Percentiles rank a stretch among this genome's conserved stretches.
phyloP scores from a whole-genome alignment of 345 rosid species.

The Linum usitatissimum region DNA sequence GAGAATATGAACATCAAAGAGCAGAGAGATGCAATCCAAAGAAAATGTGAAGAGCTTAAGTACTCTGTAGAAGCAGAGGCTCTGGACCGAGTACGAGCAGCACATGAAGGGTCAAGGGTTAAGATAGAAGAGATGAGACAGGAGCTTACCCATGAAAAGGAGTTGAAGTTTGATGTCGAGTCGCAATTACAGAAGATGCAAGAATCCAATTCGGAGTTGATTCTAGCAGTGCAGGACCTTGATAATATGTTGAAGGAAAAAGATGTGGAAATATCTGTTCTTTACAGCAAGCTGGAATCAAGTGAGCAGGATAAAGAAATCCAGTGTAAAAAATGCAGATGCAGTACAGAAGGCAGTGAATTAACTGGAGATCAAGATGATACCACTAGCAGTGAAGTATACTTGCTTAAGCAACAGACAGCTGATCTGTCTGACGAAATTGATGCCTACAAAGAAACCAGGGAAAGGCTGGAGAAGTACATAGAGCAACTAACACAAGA shows the following conservation, averaged over 20 bases:
- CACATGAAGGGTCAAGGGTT: slow-evolving; percentile 45
- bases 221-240: slow-evolving; percentile 78
- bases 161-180: slow-evolving; percentile 49
- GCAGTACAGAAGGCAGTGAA: slow-evolving; percentile 7
- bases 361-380: slow-evolving; percentile 10
- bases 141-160: slow-evolving; percentile 66
- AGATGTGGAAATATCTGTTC: slow-evolving; percentile 25
- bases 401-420: slow-evolving; percentile 14
- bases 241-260: slow-evolving; percentile 66
- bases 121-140: slow-evolving; percentile 63
- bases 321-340: slow-evolving; percentile 17
- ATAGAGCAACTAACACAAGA: slow-evolving; percentile 17
- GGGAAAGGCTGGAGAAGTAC: slow-evolving; percentile 19
- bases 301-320: slow-evolving; percentile 24
- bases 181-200: slow-evolving; percentile 76
- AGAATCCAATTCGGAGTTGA: slow-evolving; percentile 80
- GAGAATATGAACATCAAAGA: slow-evolving; percentile 27
- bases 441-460: slow-evolving; percentile 14
- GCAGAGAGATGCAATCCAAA: slow-evolving; percentile 54
- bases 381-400: slow-evolving; percentile 6
- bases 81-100: slow-evolving; percentile 26
- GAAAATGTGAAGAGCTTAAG: slow-evolving; percentile 46
- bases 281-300: slow-evolving; percentile 4
- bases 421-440: slow-evolving; percentile 17
- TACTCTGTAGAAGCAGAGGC: slow-evolving; percentile 18